phyloP scores from a whole-genome alignment of 495 filamentous ascomycete genomes.

The Oleoguttula mirabilis region DNA sequence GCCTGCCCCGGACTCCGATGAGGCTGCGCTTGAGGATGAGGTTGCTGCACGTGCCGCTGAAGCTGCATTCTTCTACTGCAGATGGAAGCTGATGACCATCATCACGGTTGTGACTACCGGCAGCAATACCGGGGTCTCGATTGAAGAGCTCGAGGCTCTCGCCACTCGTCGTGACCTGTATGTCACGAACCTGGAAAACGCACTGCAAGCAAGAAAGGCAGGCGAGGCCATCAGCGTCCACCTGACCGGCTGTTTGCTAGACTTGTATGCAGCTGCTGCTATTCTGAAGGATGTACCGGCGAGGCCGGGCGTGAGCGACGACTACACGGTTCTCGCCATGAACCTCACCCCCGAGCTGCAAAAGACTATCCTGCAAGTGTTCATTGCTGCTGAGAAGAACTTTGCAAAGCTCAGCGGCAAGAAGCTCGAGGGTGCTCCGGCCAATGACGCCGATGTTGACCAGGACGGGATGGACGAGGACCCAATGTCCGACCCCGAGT shows the following conservation, averaged over 20 bases:
- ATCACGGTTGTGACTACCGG: conserved; percentile 18
- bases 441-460: conserved; percentile 31
- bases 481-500: conserved; percentile 15
- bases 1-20: conserved; percentile 47
- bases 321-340: conserved; percentile 49
- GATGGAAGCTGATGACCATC: conserved; percentile 64
- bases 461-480: conserved; percentile 7
- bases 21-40: conserved; percentile 51
- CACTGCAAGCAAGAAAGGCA: conserved; percentile 49
- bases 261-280: conserved; percentile 62
- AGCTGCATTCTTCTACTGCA: conserved; percentile 73
- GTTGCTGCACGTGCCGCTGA: conserved; percentile 60
- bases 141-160: conserved; percentile 44
- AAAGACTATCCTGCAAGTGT: conserved; percentile 55
- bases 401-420: conserved; percentile 59
- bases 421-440: conserved; percentile 56
- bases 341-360: conserved; percentile 48
- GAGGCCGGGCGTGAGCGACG: conserved; percentile 39
- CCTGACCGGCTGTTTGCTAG: conserved; percentile 63
- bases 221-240: conserved; percentile 65
- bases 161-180: conserved; percentile 46
- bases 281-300: conserved; percentile 44
- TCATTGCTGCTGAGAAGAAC: conserved; percentile 58
- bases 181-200: conserved; percentile 46
- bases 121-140: conserved; percentile 32